phyloP scores from a whole-genome alignment of 345 rosid genomes.

The Eutrema japonicum region DNA sequence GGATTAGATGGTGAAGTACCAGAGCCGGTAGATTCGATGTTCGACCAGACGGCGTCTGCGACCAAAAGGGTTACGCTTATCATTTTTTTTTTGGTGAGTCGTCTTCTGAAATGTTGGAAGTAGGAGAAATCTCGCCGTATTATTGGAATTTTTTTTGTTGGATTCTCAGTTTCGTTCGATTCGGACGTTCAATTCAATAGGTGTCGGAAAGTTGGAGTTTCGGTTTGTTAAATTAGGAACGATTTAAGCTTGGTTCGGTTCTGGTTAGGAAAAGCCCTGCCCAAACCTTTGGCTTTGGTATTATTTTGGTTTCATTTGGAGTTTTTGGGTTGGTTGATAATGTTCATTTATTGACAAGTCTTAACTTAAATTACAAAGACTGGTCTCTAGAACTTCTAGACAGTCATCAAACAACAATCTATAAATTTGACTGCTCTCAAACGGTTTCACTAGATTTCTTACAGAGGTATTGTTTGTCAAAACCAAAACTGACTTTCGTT shows the following conservation, averaged over 20 bases:
- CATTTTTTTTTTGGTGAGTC: background rate
- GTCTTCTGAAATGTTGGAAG: background rate
- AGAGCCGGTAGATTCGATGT: slow-evolving; percentile 58
- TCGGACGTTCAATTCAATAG: background rate
- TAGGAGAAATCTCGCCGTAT: background rate
- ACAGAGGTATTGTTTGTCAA: slow-evolving; percentile 22
- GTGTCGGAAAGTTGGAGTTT: background rate
- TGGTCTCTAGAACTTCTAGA: too few relatives aligned
- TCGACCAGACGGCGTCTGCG: slow-evolving; percentile 64
- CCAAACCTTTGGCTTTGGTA: background rate
- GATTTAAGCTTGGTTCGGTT: background rate
- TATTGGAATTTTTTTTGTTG: background rate
- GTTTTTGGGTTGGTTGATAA: too few relatives aligned
- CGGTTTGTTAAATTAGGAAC: background rate
- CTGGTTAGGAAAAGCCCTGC: background rate
- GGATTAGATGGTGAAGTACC: slow-evolving; percentile 39
- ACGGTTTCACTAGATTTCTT: slow-evolving; percentile 9
- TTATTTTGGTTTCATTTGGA: too few relatives aligned
- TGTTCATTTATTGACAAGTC: too few relatives aligned
- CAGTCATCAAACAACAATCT: too few relatives aligned
- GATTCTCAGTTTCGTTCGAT: background rate
- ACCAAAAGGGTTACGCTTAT: slow-evolving; percentile 54
- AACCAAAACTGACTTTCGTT: slow-evolving; percentile 28
- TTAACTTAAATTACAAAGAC: too few relatives aligned
- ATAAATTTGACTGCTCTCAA: background rate